A percentile compares a stretch with the other conserved stretches of the same genome.
These are phyloP conservation scores for Hyaloscypha variabilis DNA, from an alignment of 495 filamentous ascomycete genomes.

Conservation along the genomic window DNA sequence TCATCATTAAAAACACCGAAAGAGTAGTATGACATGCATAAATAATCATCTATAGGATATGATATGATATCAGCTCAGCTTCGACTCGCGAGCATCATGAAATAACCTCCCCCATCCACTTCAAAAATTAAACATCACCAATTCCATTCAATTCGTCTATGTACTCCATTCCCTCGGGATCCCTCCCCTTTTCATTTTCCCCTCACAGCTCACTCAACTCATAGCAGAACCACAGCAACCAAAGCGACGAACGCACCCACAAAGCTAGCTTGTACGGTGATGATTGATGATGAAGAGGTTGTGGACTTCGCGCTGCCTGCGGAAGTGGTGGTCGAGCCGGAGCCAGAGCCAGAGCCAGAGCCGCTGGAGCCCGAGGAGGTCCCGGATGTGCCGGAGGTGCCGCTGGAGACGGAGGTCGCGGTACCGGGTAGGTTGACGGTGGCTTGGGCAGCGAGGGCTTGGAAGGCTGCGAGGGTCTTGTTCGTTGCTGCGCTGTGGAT, in stretches of 20 bases:
- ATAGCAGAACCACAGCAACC: background rate
- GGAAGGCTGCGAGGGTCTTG: constrained; percentile 53
- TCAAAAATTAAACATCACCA: background rate
- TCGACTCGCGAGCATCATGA: background rate
- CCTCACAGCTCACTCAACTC: background rate
- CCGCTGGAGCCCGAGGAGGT: constrained; percentile 7
- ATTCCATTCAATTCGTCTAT: background rate
- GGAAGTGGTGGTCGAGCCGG: constrained; percentile 1
- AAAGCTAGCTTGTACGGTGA: background rate
- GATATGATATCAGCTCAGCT: no score
- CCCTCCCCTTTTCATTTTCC: background rate
- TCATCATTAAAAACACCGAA: background rate
- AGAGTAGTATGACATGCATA: background rate
- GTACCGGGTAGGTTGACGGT: constrained; percentile 35
- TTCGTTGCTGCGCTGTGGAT: constrained; percentile 45
- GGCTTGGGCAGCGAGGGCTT: constrained; percentile 43
- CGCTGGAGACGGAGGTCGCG: constrained; percentile 15
- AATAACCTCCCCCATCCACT: background rate
- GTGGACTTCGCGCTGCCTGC: background rate
- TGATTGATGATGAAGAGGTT: background rate
- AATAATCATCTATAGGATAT: background rate
- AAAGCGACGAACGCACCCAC: background rate
- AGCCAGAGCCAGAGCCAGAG: background rate
- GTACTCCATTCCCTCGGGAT: background rate
- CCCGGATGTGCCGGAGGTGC: background rate